Evolutionary conservation across 164 flowering plant species (phyloP).

Genomic region (Liriodendron chinense): DNA sequence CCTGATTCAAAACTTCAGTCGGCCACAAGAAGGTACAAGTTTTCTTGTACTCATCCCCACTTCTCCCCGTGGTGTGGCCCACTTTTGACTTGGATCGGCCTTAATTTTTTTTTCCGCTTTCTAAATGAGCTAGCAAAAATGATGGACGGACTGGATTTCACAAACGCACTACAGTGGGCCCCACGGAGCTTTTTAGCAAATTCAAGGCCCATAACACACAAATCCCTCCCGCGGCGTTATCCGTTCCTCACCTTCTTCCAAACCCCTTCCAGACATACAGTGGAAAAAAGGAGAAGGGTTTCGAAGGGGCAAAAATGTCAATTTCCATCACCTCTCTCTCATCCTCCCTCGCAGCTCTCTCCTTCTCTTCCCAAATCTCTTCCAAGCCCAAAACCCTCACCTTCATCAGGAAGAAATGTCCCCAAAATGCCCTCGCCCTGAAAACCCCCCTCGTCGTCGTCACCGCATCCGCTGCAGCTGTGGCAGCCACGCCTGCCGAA

Average conservation of each 20-base stretch:
- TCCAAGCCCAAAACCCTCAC: conserved; percentile 40
- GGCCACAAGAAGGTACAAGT: too few species aligned
- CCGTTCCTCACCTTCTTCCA: neutral
- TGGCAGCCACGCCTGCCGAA: conserved; percentile 26
- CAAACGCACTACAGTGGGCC: too few species aligned
- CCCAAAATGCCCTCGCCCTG: conserved; percentile 8
- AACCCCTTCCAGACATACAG: neutral
- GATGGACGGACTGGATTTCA: too few species aligned
- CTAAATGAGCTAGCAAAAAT: too few species aligned
- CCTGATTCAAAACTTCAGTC: too few species aligned
- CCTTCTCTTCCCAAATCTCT: conserved; percentile 64
- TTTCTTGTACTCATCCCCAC: too few species aligned
- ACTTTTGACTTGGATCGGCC: too few species aligned
- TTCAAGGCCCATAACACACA: too few species aligned
- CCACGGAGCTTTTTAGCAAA: too few species aligned
- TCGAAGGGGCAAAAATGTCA: neutral
- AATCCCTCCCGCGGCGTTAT: neutral
- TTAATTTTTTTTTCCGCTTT: too few species aligned
- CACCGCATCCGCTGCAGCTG: conserved; percentile 28
- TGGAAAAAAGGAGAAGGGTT: neutral
- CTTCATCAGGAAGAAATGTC: conserved; percentile 21
- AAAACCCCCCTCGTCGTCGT: conserved; percentile 20
- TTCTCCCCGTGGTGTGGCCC: too few species aligned
- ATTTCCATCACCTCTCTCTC: conserved; percentile 47
- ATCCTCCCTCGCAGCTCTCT: conserved; percentile 60